Evolutionary conservation across 805 yeast genomes (phyloP).

Genomic region (Jamesozyma rosinii): DNA sequence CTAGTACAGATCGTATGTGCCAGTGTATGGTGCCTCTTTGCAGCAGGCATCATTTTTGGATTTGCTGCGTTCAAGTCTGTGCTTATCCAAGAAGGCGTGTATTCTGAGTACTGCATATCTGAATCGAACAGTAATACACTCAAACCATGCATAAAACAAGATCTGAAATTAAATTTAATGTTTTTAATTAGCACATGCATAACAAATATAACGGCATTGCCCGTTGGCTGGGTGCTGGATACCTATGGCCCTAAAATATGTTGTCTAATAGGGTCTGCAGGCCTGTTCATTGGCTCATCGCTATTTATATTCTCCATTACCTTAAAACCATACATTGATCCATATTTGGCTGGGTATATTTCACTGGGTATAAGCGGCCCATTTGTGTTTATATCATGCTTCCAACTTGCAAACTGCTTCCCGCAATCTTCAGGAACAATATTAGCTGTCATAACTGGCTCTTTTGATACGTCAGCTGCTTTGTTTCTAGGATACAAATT

Average conservation of each 20-base stretch:
- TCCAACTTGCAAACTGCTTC: slow-evolving; percentile 81
- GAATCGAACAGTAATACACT: not conserved
- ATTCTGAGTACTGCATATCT: slow-evolving; percentile 46
- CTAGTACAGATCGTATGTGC: slow-evolving; percentile 59
- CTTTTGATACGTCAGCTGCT: slow-evolving; percentile 89
- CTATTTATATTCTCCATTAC: slow-evolving; percentile 11
- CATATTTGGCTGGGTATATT: slow-evolving; percentile 65
- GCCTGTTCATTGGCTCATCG: slow-evolving; percentile 49
- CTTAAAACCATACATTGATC: slow-evolving; percentile 37
- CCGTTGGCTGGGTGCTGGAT: slow-evolving; percentile 77
- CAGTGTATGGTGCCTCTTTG: slow-evolving; percentile 74
- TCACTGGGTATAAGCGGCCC: slow-evolving; percentile 87
- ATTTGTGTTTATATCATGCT: slow-evolving; percentile 79
- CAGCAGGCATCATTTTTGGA: slow-evolving; percentile 93
- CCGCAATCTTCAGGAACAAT: slow-evolving; percentile 75
- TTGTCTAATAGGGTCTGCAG: slow-evolving; percentile 61
- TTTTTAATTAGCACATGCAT: slow-evolving; percentile 82
- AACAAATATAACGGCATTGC: slow-evolving; percentile 73
- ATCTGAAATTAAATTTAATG: slow-evolving; percentile 67
- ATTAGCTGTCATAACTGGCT: slow-evolving; percentile 81
- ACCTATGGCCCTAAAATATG: slow-evolving; percentile 70
- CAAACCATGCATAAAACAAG: slow-evolving; percentile 61
- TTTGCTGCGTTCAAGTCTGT: slow-evolving; percentile 91
- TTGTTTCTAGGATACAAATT: slow-evolving; percentile 68
- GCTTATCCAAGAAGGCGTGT: slow-evolving; percentile 67